Conservation (phyloP, 352 stramenopile genomes). For the Phytophthora pseudosyringae region DNA sequence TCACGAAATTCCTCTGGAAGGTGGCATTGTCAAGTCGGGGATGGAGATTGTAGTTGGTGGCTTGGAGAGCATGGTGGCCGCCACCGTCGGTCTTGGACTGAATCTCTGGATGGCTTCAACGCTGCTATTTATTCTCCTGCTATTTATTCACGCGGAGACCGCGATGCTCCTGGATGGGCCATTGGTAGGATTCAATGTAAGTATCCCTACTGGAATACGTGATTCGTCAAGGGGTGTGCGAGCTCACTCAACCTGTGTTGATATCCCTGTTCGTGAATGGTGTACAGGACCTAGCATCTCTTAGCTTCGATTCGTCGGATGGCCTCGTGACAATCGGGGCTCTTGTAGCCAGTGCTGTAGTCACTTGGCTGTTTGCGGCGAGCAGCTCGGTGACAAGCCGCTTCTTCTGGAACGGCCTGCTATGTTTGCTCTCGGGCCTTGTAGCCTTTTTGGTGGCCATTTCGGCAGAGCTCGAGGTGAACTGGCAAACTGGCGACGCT, state of each 20-base stretch:
- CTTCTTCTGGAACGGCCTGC: conserved; percentile 80
- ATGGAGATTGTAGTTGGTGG: conserved; percentile 39
- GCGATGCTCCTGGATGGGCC: conserved; percentile 57
- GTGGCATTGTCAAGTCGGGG: conserved; percentile 58
- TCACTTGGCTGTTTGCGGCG: conserved; percentile 48
- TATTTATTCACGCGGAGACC: conserved; percentile 80
- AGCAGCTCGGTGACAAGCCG: conserved; percentile 49
- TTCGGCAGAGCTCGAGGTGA: conserved; percentile 58
- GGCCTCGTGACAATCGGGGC: conserved; percentile 51
- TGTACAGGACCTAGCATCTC: conserved; percentile 50
- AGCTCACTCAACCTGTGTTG: conserved; percentile 13
- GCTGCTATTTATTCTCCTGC: conserved; percentile 74
- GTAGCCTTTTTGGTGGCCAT: conserved; percentile 72
- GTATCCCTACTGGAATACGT: conserved; percentile 9
- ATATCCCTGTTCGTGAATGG: conserved; percentile 5
- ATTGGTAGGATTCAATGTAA: conserved; percentile 60
- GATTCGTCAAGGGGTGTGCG: not conserved
- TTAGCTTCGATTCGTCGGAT: conserved; percentile 68
- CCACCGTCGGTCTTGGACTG: conserved; percentile 52
- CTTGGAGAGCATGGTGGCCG: conserved; percentile 38
- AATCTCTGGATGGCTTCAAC: conserved; percentile 52
- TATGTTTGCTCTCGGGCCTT: conserved; percentile 58
- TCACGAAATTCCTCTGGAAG: conserved; percentile 66
- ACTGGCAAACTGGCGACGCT: conserved; percentile 68
- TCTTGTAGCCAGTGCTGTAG: conserved; percentile 37